Conservation (phyloP, 352 stramenopile species). For the Phytophthora agathidicida region DNA sequence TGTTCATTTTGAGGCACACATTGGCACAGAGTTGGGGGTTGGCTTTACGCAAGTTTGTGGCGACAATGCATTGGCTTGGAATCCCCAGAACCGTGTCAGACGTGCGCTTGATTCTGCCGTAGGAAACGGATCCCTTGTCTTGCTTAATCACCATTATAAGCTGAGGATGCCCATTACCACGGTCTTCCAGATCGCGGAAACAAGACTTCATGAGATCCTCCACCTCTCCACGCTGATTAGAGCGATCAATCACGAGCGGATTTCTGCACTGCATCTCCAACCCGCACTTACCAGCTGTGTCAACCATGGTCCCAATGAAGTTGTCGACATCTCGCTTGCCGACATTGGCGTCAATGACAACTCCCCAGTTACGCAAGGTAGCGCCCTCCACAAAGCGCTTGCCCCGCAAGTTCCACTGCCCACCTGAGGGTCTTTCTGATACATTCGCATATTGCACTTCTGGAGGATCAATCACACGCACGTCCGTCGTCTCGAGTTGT, state of each 20-base stretch:
- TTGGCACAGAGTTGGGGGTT: slow-evolving; percentile 68
- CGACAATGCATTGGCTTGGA: slow-evolving; percentile 69
- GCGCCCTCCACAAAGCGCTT: slow-evolving; percentile 65
- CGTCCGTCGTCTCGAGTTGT: slow-evolving; percentile 50
- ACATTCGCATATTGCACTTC: slow-evolving; percentile 67
- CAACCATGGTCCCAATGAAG: slow-evolving; percentile 47
- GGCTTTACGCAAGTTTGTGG: slow-evolving; percentile 39
- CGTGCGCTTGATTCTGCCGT: slow-evolving; percentile 71
- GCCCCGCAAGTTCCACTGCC: slow-evolving; percentile 76
- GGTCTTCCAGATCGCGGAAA: slow-evolving; percentile 32
- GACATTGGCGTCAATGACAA: slow-evolving; percentile 49
- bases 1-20: slow-evolving; percentile 75
- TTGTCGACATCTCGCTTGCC: slow-evolving; percentile 32
- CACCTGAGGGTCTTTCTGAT: slow-evolving; percentile 61
- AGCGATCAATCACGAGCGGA: slow-evolving; percentile 24
- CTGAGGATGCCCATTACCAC: slow-evolving; percentile 32
- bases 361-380: slow-evolving; percentile 52
- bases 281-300: slow-evolving; percentile 35
- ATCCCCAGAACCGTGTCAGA: slow-evolving; percentile 75
- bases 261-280: slow-evolving; percentile 40
- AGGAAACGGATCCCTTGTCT: slow-evolving; percentile 39
- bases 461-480: slow-evolving; percentile 52
- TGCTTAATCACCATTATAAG: slow-evolving; percentile 60
- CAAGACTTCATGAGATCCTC: slow-evolving; percentile 69
- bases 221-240: slow-evolving; percentile 32